Base-by-base conservation (phyloP, 139 green algal genomes). In the Chlorella vulgaris region DNA sequence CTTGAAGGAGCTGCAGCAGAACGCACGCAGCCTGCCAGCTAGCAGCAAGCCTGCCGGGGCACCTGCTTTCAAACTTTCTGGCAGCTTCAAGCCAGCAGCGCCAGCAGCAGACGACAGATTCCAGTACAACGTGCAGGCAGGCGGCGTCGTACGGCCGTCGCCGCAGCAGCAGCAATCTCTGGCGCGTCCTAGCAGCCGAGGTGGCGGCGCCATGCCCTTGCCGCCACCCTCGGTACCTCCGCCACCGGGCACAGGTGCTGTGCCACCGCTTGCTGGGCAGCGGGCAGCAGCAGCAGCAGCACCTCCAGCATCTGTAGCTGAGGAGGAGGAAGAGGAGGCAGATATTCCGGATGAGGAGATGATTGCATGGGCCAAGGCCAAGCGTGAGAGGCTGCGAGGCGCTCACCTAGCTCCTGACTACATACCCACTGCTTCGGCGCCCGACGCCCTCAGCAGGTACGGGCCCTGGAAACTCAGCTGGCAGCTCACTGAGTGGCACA, bases 391-490 rank as follows among this genome's bases (percentile, higher is more conserved):
- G 33, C 71, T 96, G 42, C 84, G 92, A 3, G 85, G 89, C 51
- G 91, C 89, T 7, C 89, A 93, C 70, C 76, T 93, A 7, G 93
- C 93, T 0, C 92, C 91, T 1, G 92, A 96, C 86, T 97, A 96
- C 66, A 68, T 96, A 2, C 90, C 91, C 69, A 76, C 69, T 8
- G 69, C 69, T 4, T 36, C 69, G 7, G 69, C 69, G n/a, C 69
- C 69, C 28, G 40, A 40, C 0, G 69, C 40, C 40, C 69, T 76
- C 69, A 76, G 42, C 69, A 76, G 69, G 69, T 61, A 18, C 7
- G 69, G 22, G 38, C 2, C 38, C 7, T 3, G 10, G 63, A 38
- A 50, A 6, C 26, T 28, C 3, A 29, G 61, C 28, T 68, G 33
- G 63, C 18, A 18, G 63, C 33, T 29, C 61, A 39, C n/a, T n/a